phyloP scores from a whole-genome alignment of 768 basidiomycete species.

The Erythrobasidium yunnanense region DNA sequence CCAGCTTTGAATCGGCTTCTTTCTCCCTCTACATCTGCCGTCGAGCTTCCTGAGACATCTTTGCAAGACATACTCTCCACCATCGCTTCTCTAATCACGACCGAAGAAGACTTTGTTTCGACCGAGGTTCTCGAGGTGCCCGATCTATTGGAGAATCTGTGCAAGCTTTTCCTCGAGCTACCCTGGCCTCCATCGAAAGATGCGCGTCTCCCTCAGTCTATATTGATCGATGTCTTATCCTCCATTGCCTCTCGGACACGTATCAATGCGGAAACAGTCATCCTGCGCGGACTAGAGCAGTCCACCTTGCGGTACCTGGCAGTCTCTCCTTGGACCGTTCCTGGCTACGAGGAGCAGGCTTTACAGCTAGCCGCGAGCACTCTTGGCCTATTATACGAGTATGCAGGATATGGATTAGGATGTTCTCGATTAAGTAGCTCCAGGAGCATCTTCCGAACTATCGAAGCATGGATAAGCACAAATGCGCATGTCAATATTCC shows the following conservation, averaged over 20 bases:
- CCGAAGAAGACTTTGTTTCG: conserved; percentile 15
- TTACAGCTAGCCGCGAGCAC: not conserved
- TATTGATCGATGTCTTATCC: not conserved
- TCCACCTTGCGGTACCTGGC: conserved; percentile 9
- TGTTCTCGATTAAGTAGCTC: not conserved
- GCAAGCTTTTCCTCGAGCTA: not conserved
- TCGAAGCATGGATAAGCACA: not conserved
- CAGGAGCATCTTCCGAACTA: not conserved
- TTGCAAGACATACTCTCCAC: not conserved
- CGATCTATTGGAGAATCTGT: conserved; percentile 1
- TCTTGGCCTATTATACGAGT: not conserved
- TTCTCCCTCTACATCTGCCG: not conserved
- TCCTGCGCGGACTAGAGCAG: conserved; percentile 10
- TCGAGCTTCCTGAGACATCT: not conserved
- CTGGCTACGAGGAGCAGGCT: not conserved
- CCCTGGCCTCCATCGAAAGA: conserved; percentile 10
- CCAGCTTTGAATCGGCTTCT: conserved; percentile 1
- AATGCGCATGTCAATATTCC: not conserved
- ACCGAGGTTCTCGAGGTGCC: conserved; percentile 8
- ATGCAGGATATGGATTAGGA: conserved; percentile 14
- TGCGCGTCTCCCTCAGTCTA: not conserved
- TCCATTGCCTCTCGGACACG: not conserved
- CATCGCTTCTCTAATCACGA: not conserved
- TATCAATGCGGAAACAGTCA: conserved; percentile 1
- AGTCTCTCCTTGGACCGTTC: conserved; percentile 5